Conservation (phyloP, 371 early-diverging fungal species). For the Circinella umbellata region DNA sequence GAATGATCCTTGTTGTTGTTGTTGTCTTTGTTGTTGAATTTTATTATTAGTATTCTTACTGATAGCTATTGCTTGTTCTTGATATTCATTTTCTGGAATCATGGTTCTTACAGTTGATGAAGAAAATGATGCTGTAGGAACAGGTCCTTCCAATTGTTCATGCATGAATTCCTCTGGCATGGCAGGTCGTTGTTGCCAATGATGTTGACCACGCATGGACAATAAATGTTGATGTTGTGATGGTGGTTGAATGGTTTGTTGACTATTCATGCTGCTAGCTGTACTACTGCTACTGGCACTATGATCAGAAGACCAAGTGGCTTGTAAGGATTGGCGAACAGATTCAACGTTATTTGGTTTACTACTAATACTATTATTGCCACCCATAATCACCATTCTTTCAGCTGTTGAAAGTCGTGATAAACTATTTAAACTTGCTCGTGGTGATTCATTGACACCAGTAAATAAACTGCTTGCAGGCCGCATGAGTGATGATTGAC, state of each 20-base stretch:
- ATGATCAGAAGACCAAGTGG: conserved; percentile 37
- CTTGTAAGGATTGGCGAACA: conserved; percentile 40
- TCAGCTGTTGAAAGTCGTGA: conserved; percentile 12
- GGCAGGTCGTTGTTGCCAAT: conserved; percentile 26
- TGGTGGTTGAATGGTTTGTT: neutral
- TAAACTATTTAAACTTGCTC: conserved; percentile 11
- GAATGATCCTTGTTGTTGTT: neutral
- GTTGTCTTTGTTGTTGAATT: neutral
- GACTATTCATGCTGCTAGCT: neutral
- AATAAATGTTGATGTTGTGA: neutral
- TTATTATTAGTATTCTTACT: conserved; percentile 1
- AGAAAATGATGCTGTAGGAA: conserved; percentile 41
- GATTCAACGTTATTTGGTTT: conserved; percentile 35
- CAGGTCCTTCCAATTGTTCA: conserved; percentile 15
- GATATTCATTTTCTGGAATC: conserved; percentile 41
- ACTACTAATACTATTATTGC: conserved; percentile 12
- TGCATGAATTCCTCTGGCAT: conserved; percentile 36
- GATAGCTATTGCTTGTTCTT: neutral
- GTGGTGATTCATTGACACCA: conserved; percentile 2
- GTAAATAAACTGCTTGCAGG: conserved; percentile 5
- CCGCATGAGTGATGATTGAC: neutral
- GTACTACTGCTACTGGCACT: conserved; percentile 9
- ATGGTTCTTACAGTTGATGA: conserved; percentile 48
- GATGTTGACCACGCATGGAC: neutral
- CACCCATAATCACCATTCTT: conserved; percentile 5